Evolutionary conservation across 2,329 filamentous ascomycete genomes (phyloP).

Genomic region (Ceratocystis albifundus): DNA sequence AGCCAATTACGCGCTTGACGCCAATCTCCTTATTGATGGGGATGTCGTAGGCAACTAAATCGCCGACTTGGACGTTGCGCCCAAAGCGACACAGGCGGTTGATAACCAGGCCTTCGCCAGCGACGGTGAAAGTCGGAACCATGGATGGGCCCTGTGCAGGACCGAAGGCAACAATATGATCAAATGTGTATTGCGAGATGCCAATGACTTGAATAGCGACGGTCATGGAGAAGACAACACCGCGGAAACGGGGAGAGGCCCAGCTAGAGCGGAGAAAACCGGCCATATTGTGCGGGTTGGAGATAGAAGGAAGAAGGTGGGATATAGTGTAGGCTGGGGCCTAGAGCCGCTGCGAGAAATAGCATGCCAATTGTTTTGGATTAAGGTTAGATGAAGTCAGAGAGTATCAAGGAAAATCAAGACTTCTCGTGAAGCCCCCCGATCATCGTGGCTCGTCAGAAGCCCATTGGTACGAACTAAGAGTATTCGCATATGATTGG

Average conservation of each 20-base stretch:
- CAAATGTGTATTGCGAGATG: slow-evolving; percentile 40
- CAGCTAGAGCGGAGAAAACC: slow-evolving; percentile 21
- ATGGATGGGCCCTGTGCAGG: slow-evolving; percentile 66
- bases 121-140: slow-evolving; percentile 67
- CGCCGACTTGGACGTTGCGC: slow-evolving; percentile 57
- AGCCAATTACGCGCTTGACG: slow-evolving; percentile 67
- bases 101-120: slow-evolving; percentile 58
- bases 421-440: too few relatives aligned
- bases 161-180: slow-evolving; percentile 51
- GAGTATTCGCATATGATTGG: background rate
- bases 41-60: slow-evolving; percentile 68
- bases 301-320: background rate
- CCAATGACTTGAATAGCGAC: slow-evolving; percentile 37
- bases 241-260: slow-evolving; percentile 19
- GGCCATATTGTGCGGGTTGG: slow-evolving; percentile 14
- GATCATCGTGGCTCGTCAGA: too few relatives aligned
- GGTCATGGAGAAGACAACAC: slow-evolving; percentile 35
- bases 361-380: too few relatives aligned
- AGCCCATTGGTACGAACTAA: too few relatives aligned
- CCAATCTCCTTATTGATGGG: slow-evolving; percentile 51
- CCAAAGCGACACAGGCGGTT: slow-evolving; percentile 59
- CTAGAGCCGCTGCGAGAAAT: background rate
- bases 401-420: too few relatives aligned
- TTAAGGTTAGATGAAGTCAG: too few relatives aligned
- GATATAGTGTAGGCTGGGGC: background rate